These are phyloP conservation scores for Dactylella cylindrospora DNA, from an alignment of 2,329 filamentous ascomycete species.

Conservation along the genomic window DNA sequence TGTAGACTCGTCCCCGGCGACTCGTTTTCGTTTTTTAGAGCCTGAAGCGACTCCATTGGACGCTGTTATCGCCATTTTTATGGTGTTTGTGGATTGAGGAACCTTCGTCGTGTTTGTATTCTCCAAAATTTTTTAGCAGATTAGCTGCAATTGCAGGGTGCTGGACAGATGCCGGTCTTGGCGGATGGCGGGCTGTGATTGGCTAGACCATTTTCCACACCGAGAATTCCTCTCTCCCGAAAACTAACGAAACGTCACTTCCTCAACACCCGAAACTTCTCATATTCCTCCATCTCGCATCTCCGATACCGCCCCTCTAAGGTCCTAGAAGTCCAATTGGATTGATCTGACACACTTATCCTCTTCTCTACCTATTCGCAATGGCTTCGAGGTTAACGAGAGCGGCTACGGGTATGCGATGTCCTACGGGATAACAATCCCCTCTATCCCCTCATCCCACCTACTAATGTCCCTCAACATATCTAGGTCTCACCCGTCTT, in stretches of 20 bases:
- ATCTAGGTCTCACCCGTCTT: conserved; percentile 81
- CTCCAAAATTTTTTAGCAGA: conserved; percentile 32
- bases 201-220: conserved; percentile 37
- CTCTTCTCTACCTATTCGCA: conserved; percentile 19
- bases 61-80: conserved; percentile 37
- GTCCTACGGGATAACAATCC: not conserved
- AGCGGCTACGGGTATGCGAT: conserved; percentile 31
- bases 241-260: conserved; percentile 40
- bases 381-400: conserved; percentile 44
- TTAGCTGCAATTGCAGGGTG: no score
- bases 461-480: conserved; percentile 44
- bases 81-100: not conserved
- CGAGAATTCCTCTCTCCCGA: conserved; percentile 45
- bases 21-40: conserved; percentile 41
- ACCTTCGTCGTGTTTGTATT: not conserved
- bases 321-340: conserved; percentile 43
- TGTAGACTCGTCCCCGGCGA: conserved; percentile 29
- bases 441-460: conserved; percentile 45
- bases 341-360: conserved; percentile 26
- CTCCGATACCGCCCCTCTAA: conserved; percentile 30
- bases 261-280: conserved; percentile 40
- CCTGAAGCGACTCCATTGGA: conserved; percentile 16
- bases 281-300: conserved; percentile 15
- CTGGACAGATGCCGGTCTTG: conserved; percentile 20
- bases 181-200: conserved; percentile 34